These are phyloP conservation scores for Ramaria sp. DNA, from an alignment of 768 basidiomycete species.

Conservation along the genomic window DNA sequence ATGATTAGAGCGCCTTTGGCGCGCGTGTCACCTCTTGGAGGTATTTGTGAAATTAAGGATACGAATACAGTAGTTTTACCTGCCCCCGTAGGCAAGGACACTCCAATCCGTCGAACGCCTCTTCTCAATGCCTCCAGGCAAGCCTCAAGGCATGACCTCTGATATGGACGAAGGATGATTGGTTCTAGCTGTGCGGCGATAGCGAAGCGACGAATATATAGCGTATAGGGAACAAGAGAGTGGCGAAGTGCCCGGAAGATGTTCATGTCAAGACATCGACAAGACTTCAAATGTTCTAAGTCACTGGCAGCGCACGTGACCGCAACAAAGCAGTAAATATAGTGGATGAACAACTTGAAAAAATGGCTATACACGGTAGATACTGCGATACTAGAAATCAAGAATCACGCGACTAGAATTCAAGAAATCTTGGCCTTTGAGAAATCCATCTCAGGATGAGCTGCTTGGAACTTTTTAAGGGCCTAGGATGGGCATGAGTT, in stretches of 20 bases:
- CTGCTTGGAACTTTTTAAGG: slow-evolving; percentile 77
- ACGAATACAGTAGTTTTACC: slow-evolving; percentile 91
- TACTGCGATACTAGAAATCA: not conserved
- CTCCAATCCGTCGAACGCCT: slow-evolving; percentile 69
- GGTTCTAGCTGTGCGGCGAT: slow-evolving; percentile 11
- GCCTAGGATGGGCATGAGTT: slow-evolving; percentile 34
- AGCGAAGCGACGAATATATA: not conserved
- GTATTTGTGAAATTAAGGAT: slow-evolving; percentile 58
- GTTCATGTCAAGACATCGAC: not conserved
- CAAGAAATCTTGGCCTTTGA: slow-evolving; percentile 81
- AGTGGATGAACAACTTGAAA: not conserved
- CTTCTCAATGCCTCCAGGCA: slow-evolving; percentile 59
- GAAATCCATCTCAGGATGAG: slow-evolving; percentile 92
- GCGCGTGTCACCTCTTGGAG: slow-evolving; percentile 30
- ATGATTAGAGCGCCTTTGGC: slow-evolving; percentile 65
- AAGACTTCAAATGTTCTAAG: not conserved
- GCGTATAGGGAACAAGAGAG: not conserved
- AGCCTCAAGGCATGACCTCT: slow-evolving; percentile 66
- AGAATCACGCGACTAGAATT: not conserved
- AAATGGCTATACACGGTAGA: not conserved
- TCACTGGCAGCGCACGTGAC: not conserved
- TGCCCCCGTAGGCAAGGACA: slow-evolving; percentile 77
- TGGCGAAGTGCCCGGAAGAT: not conserved
- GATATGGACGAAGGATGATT: slow-evolving; percentile 71
- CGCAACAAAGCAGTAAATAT: not conserved